Base-by-base conservation (phyloP, 176 grass and related monocot genomes). In the Raddia guianensis region DNA sequence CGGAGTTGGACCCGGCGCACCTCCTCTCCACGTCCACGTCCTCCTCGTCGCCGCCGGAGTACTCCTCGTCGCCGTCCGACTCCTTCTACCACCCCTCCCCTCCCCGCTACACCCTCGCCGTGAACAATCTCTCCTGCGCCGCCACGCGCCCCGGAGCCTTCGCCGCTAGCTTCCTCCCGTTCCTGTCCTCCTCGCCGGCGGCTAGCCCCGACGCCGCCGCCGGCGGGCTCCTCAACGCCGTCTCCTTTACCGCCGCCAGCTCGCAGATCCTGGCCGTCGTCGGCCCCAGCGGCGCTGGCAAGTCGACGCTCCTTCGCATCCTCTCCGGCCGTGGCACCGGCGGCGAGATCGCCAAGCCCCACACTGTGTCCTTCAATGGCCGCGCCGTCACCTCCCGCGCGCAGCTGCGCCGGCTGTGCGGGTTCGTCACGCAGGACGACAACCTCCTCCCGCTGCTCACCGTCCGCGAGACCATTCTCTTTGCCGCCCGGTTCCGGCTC, bases 391-490 rank as follows among this genome's bases (percentile, higher is more conserved):
- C 86, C 52, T 89, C 86, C 48, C 82, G 88, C 1, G 84, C 70
- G 32, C 81, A 77, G 80, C 85, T 98, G 19, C 90, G 88, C 3
- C 87, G 80, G 70, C 77, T 92, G 0, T 98, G 95, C 61, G 92
- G 92, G 4, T 98, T 94, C 66, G 90, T 94, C 19, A 93, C 92
- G 33, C 95, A 98, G 87, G 95, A 98, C 16, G 92, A 95, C 84
- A 94, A 95, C 80, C 92, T 98, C 8, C 92, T 98, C 1, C 95
- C 90, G n/a, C 86, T 98, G 3, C 95, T 98, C 62, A 98, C 95
- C 4, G 92, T 98, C 8, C 89, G 84, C 37, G 95, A 98, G 83
- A 98, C 95, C 33, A 82, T 98, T 33, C 85, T 89, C 77, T 98
- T 98, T 47, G 84, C 77, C 12, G 90, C 92, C 12, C 81, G 78